These are phyloP conservation scores for Angomonas deanei DNA, from an alignment of 208 protist genomes.

Conservation along the genomic window DNA sequence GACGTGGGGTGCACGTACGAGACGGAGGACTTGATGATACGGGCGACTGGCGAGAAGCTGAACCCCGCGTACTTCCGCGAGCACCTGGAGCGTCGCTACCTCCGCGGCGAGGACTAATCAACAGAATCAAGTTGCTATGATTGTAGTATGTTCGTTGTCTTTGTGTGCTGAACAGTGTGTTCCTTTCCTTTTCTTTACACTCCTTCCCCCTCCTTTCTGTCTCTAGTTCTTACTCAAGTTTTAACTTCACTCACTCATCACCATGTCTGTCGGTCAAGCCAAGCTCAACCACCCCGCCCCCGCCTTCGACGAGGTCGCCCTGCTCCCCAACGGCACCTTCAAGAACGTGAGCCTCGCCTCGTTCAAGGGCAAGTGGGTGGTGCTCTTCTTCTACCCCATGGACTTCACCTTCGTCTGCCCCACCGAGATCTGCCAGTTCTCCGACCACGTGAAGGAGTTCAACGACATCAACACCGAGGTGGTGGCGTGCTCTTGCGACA, in stretches of 20 bases:
- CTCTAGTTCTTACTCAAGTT: neutral
- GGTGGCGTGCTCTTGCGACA: constrained; percentile 85
- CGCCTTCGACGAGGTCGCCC: constrained; percentile 83
- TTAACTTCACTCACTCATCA: neutral
- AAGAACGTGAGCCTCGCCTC: constrained; percentile 88
- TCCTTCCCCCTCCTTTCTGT: neutral
- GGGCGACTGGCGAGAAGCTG: constrained; percentile 68
- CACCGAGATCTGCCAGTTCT: constrained; percentile 94
- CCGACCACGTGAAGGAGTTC: constrained; percentile 86
- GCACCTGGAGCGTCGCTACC: constrained; percentile 80
- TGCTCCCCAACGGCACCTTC: constrained; percentile 93
- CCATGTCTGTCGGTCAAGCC: constrained; percentile 22
- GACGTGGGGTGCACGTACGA: constrained; percentile 37
- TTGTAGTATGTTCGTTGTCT: neutral
- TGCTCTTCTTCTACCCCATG: constrained; percentile 94
- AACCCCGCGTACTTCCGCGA: constrained; percentile 70
- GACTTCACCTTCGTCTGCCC: constrained; percentile 96
- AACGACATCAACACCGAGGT: constrained; percentile 69
- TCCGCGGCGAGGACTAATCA: constrained; percentile 13
- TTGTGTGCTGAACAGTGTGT: neutral
- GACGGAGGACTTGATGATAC: constrained; percentile 68
- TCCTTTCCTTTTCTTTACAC: neutral
- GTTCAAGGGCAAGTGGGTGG: constrained; percentile 88
- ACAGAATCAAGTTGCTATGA: neutral
- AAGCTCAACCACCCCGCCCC: constrained; percentile 88